These are phyloP conservation scores for Firmiana major DNA, from an alignment of 345 rosid species.

Conservation along the genomic window DNA sequence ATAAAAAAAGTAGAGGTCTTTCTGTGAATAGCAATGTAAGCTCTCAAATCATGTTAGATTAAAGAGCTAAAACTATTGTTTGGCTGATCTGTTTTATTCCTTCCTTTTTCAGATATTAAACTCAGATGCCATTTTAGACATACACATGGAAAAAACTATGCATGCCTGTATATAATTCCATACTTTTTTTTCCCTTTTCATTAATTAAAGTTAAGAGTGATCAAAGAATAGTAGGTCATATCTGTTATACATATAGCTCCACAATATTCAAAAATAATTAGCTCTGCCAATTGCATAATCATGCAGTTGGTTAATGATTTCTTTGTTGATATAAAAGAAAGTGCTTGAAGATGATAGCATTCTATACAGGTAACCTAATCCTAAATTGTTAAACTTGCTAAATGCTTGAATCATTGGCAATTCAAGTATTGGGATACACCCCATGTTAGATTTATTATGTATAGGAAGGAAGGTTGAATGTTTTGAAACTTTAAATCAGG, in stretches of 20 bases:
- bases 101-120: background rate
- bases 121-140: background rate
- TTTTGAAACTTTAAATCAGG: too few relatives aligned
- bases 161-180: too few relatives aligned
- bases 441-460: background rate
- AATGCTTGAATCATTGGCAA: background rate
- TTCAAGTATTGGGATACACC: background rate
- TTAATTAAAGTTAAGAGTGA: too few relatives aligned
- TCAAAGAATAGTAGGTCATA: background rate
- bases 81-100: background rate
- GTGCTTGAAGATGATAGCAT: background rate
- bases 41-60: background rate
- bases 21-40: background rate
- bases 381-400: background rate
- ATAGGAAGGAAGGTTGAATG: too few relatives aligned
- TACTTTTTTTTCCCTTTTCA: too few relatives aligned
- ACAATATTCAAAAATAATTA: background rate
- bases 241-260: background rate
- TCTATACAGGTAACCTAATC: background rate
- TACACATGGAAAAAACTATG: background rate
- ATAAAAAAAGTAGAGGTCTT: background rate
- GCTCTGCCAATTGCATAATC: background rate
- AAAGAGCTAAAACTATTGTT: background rate
- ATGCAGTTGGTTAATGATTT: background rate
- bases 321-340: background rate